Percentiles rank a stretch among this genome's conserved stretches.
phyloP scores from a whole-genome alignment of 2,329 filamentous ascomycete genomes.

The Pseudopithomyces maydicus region DNA sequence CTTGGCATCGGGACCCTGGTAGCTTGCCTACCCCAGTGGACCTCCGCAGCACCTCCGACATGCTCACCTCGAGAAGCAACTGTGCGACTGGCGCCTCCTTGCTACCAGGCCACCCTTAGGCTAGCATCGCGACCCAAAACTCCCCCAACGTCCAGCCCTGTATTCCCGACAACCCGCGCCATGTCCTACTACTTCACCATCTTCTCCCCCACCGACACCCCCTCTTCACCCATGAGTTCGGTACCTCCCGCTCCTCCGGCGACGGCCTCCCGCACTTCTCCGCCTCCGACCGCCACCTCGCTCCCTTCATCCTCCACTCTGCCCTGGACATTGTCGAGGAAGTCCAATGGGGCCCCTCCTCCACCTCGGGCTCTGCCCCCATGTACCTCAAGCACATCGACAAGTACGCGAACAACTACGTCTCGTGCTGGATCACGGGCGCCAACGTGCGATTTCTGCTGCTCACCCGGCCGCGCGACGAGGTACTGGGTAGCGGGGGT shows the following conservation, averaged over 20 bases:
- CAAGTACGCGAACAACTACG: constrained; percentile 94
- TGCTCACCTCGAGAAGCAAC: constrained; percentile 4
- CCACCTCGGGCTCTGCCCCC: constrained; percentile 31
- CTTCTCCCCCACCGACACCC: constrained; percentile 92
- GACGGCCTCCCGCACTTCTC: constrained; percentile 89
- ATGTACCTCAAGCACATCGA: constrained; percentile 98
- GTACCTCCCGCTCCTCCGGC: constrained; percentile 92
- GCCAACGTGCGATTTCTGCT: constrained; percentile 94
- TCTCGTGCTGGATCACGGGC: constrained; percentile 92
- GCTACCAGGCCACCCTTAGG: too few relatives aligned
- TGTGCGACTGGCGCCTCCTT: not conserved
- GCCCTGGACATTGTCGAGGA: constrained; percentile 95
- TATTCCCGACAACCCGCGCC: not conserved
- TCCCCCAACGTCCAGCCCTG: not conserved
- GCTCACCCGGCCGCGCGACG: constrained; percentile 75
- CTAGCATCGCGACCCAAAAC: not conserved
- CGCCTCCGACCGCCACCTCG: constrained; percentile 88
- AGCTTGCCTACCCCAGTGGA: constrained; percentile 16
- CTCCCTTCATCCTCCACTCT: constrained; percentile 96
- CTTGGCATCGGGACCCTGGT: constrained; percentile 34
- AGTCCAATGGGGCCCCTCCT: constrained; percentile 76
- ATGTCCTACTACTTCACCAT: constrained; percentile 99
- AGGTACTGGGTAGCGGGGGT: constrained; percentile 31
- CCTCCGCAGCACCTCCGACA: constrained; percentile 20
- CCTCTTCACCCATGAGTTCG: constrained; percentile 95